Conservation (phyloP, 768 basidiomycete species). For the Boletus reticuloceps region DNA sequence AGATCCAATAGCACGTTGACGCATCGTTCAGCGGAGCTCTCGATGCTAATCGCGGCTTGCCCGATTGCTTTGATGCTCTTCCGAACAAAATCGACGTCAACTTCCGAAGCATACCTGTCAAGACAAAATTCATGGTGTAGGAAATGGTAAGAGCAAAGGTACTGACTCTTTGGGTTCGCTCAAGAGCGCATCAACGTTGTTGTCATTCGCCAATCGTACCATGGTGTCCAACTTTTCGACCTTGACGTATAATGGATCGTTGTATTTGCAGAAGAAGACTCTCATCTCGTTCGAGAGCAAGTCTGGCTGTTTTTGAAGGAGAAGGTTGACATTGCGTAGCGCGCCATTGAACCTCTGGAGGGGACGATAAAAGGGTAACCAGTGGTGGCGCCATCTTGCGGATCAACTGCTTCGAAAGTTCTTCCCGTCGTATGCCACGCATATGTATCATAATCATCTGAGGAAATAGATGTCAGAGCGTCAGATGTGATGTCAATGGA, state of each 20-base stretch:
- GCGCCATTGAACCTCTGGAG: slow-evolving; percentile 98
- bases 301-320: slow-evolving; percentile 90
- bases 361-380: slow-evolving; percentile 93
- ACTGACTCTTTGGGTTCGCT: slow-evolving; percentile 94
- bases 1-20: slow-evolving; percentile 92
- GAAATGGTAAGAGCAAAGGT: not conserved
- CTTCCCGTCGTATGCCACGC: slow-evolving; percentile 75
- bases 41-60: slow-evolving; percentile 94
- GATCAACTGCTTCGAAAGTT: slow-evolving; percentile 79
- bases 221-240: slow-evolving; percentile 98
- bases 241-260: slow-evolving; percentile 98
- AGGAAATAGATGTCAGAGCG: not conserved
- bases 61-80: slow-evolving; percentile 95
- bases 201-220: slow-evolving; percentile 87
- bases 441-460: slow-evolving; percentile 99
- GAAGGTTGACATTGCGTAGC: slow-evolving; percentile 91
- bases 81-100: slow-evolving; percentile 97
- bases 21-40: slow-evolving; percentile 88
- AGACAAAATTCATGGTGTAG: not conserved
- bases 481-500: not conserved
- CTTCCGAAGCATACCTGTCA: slow-evolving; percentile 88
- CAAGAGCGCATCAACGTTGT: slow-evolving; percentile 90
- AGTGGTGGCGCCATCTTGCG: slow-evolving; percentile 97
- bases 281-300: slow-evolving; percentile 95
- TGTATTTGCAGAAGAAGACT: slow-evolving; percentile 99